These are phyloP conservation scores for Cordyceps cicadae DNA, from an alignment of 2,329 filamentous ascomycete species.

Conservation along the genomic window DNA sequence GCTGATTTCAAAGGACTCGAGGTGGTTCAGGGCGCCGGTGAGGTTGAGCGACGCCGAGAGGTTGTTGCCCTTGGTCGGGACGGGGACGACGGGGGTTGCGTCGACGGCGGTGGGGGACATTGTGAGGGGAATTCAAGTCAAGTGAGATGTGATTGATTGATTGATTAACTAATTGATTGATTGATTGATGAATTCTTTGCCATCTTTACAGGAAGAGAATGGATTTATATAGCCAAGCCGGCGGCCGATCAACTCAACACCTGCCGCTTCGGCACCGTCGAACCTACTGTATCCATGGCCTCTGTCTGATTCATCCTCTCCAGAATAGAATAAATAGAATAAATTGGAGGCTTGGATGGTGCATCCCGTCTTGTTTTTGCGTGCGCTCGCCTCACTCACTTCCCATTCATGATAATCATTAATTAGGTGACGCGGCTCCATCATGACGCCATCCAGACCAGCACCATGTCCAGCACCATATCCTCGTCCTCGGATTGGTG, in stretches of 20 bases:
- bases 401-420: too few species aligned
- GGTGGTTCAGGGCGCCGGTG: conserved; percentile 42
- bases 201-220: not conserved
- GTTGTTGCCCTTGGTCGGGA: conserved; percentile 2
- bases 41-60: conserved; percentile 37
- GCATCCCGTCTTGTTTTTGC: not conserved
- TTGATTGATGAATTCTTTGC: not conserved
- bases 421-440: conserved; percentile 2
- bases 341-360: not conserved
- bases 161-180: too few species aligned
- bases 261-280: not conserved
- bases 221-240: not conserved
- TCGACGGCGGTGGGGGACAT: conserved; percentile 9
- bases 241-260: not conserved
- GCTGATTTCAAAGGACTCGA: conserved; percentile 50
- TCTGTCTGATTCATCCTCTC: not conserved
- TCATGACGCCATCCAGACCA: conserved; percentile 3
- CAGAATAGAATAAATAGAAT: not conserved
- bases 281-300: not conserved
- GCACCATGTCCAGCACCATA: not conserved
- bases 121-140: not conserved
- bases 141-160: not conserved
- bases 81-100: not conserved
- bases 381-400: not conserved
- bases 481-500: not conserved